Conservation (phyloP, 1,284 basidiomycete species). For the Xanthoconium separans region DNA sequence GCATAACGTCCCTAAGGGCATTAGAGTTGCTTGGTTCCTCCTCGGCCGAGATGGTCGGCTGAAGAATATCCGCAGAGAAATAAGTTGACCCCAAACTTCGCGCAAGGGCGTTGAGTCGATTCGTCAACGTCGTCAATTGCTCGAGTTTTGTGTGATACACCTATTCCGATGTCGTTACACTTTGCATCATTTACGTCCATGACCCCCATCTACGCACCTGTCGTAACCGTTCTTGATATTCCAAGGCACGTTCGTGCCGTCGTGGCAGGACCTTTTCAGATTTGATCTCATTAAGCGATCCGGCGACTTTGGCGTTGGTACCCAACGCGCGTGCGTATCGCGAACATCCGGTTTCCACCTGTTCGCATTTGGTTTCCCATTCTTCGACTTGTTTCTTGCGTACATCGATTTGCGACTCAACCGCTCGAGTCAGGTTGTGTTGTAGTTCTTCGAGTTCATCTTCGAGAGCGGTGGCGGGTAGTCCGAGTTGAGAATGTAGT, state of each 20-base stretch:
- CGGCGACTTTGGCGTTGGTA: conserved; percentile 62
- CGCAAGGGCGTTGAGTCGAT: conserved; percentile 56
- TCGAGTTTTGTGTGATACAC: conserved; percentile 79
- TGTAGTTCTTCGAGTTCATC: conserved; percentile 70
- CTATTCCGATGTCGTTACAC: conserved; percentile 35
- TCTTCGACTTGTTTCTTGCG: conserved; percentile 67
- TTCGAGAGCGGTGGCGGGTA: conserved; percentile 70
- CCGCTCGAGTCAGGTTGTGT: conserved; percentile 63
- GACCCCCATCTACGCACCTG: conserved; percentile 49
- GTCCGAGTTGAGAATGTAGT: conserved; percentile 68
- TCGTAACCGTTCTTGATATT: conserved; percentile 70
- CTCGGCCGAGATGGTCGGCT: conserved; percentile 42
- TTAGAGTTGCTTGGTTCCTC: conserved; percentile 42
- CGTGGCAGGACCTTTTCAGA: conserved; percentile 61
- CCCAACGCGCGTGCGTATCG: conserved; percentile 68
- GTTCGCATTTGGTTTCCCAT: conserved; percentile 65
- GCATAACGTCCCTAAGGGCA: conserved; percentile 65
- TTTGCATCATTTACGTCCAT: not conserved
- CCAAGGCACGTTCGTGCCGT: conserved; percentile 62
- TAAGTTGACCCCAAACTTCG: conserved; percentile 58
- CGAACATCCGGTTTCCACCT: conserved; percentile 61
- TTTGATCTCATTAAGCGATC: conserved; percentile 54
- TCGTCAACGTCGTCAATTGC: conserved; percentile 64
- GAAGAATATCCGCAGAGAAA: conserved; percentile 56
- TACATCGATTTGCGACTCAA: conserved; percentile 65